Evolutionary conservation across 192 early-diverging fungal genomes (phyloP), one percentile per base, ranked within the genome.

Genomic region (Oehlia diaphana): DNA sequence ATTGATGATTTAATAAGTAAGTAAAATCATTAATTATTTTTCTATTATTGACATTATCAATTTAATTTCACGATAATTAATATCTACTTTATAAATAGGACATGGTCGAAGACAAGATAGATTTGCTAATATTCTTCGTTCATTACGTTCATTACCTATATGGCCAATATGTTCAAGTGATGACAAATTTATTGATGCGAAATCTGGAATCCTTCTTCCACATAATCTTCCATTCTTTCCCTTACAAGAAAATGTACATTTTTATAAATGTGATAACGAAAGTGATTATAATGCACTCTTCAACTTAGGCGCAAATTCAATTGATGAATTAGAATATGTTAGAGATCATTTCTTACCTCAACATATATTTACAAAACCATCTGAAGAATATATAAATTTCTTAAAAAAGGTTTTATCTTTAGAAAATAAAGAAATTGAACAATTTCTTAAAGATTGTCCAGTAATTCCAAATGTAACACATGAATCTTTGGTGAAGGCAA

Each of bases 391-490:
- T 70, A n/a, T 70, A 44, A 4, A 0, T 23, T 16, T 70, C 10
- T 47, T 70, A 21, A 8, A 42, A 14, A 61, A 2, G 1, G 26
- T 74, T 58, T 23, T 53, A 14, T 21, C 3, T 19, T 62, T 62
- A 23, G 28, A 12, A 21, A 33, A 53, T 9, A 1, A 9, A 33
- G 28, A 62, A 19, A 58, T 53, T 35, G 73, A 74, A 21, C 13
- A 58, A 14, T 31, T 14, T 37, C 31, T 74, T 10, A 19, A 53
- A 74, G 16, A 14, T 6, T 19, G 53, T 2, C 26, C 6, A 3
- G 28, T 62, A 53, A 19, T 74, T n/a, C 68, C 68, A 44, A 70
- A 70, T 70, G 47, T 44, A n/a, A 44, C 68, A 70, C 35, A 44
- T 21, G 7, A 19, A 10, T 9, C 19, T 44, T 13, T 74, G 7